These are phyloP conservation scores for Vigna hirtella DNA, from an alignment of 306 rosid genomes.

Conservation along the genomic window DNA sequence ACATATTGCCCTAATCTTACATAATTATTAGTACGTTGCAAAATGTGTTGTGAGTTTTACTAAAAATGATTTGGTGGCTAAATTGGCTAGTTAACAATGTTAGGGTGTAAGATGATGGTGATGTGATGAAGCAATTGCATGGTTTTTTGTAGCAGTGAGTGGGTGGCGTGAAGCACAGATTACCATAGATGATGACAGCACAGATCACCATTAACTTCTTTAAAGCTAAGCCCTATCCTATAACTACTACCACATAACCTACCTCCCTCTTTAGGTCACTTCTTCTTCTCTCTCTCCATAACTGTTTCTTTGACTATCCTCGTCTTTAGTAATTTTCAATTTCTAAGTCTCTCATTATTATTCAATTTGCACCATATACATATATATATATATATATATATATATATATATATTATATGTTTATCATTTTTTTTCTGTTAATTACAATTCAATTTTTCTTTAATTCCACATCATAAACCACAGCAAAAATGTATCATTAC, in stretches of 20 bases:
- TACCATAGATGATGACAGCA: constrained; percentile 31
- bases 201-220: neutral
- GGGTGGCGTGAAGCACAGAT: constrained; percentile 27
- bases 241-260: neutral
- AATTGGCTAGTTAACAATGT: constrained; percentile 12
- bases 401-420: too few relatives aligned
- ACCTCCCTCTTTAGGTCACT: neutral
- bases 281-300: neutral
- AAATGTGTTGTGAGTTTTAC: neutral
- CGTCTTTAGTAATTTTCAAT: neutral
- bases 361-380: neutral
- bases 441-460: too few relatives aligned
- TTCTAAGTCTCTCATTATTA: neutral
- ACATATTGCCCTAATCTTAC: too few relatives aligned
- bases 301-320: neutral
- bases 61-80: constrained; percentile 10
- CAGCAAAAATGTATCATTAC: too few relatives aligned
- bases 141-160: constrained; percentile 2
- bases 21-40: too few relatives aligned
- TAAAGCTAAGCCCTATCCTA: neutral
- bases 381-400: neutral
- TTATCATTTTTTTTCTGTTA: too few relatives aligned
- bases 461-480: too few relatives aligned
- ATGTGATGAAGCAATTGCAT: constrained; percentile 37
- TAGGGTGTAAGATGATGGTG: neutral